Base-by-base conservation (phyloP, 768 basidiomycete species). In the Calocybe indica region DNA sequence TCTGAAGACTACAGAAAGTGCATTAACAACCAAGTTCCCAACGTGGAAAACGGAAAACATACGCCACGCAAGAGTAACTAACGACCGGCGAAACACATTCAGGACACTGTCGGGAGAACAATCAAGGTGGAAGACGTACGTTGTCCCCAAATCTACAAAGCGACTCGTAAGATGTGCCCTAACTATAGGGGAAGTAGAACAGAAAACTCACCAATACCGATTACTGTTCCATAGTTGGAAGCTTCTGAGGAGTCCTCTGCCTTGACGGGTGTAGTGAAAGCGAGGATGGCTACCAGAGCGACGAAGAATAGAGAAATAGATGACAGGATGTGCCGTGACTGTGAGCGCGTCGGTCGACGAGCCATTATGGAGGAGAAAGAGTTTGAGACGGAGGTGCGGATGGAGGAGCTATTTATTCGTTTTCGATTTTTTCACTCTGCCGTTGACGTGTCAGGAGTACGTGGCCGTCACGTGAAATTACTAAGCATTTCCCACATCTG, bases 41-140 rank as follows among this genome's bases (percentile, higher is more conserved):
- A 11, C 4, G 1, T 22, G 7, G 5, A 40, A 31, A 40, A 5
- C 10, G 15, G 40, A 30, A 45, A 2, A 74, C 87, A 65, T 52
- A 91, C 90, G 88, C 93, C 60, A 97, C 94, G 74, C 93, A 96
- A 54, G 93, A 96, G 72, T 96, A 92, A 57, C 88, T 92, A 42
- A 9, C 33, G 39, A 45, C 55, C 52, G 53, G 46, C 52, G 62
- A 66, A 43, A 69, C 60, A 49, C 30, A 50, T 44, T 48, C 22
- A 11, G 5, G 2, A 11, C 11, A 13, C 11, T 36, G 43, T 45
- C 11, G 6, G 7, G 31, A 31, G 40, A 29, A 43, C 22, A 22
- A 22, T 22, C 22, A 22, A 22, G 22, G 43, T 6, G 1, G 37
- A 43, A 11, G 4, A 44, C 75, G 55, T 77, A 89, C 78, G 89